A percentile compares a stretch with the other conserved stretches of the same genome.
Evolutionary conservation across 306 rosid genomes (phyloP).

Genomic region (Trichosanthes truncata): DNA sequence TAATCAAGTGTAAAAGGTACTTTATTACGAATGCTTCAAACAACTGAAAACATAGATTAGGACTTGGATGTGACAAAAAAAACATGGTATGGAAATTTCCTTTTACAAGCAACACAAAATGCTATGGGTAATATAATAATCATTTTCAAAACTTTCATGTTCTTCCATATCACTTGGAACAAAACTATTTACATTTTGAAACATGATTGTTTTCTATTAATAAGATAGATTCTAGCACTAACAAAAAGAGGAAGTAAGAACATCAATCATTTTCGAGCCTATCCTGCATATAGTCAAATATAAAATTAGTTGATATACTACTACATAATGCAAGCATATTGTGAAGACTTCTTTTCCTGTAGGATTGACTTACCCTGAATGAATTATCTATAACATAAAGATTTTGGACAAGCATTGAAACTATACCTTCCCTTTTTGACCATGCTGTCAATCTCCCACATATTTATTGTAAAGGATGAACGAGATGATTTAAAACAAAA

Average conservation of each 20-base stretch:
- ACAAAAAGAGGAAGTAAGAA: neutral
- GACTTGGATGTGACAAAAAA: neutral
- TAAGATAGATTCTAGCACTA: neutral
- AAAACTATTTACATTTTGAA: neutral
- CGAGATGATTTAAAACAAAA: constrained; percentile 98
- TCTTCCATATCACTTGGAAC: neutral
- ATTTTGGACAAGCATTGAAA: constrained; percentile 7
- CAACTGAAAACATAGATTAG: neutral
- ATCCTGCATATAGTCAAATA: neutral
- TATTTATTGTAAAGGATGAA: constrained; percentile 91
- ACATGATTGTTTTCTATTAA: neutral
- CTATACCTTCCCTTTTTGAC: constrained; percentile 84
- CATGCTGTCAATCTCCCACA: constrained; percentile 99
- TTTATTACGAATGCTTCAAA: neutral
- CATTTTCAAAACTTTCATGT: neutral
- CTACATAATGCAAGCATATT: neutral
- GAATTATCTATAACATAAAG: constrained; percentile 5
- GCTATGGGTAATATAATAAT: neutral
- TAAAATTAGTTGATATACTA: neutral
- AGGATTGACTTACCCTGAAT: neutral
- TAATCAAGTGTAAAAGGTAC: constrained; percentile 10
- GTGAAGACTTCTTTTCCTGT: neutral
- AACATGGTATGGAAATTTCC: neutral
- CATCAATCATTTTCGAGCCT: neutral
- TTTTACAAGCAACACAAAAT: neutral